Base-by-base conservation (phyloP, 2,329 filamentous ascomycete genomes). In the Colletotrichum plurivorum region DNA sequence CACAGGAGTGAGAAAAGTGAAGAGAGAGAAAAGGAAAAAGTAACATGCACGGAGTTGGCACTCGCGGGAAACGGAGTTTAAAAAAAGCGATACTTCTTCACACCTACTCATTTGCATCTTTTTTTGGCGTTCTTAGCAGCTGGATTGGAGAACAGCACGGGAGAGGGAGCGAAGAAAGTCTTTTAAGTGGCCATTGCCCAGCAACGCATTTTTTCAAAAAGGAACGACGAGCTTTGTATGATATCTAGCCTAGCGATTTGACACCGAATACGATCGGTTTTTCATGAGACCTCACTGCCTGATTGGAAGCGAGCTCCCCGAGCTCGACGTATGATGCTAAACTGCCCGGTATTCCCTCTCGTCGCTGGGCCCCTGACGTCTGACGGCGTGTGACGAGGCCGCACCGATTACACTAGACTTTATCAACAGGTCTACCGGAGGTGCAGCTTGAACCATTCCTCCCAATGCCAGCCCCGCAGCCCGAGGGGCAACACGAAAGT, bases 151-250 rank as follows among this genome's bases (percentile, higher is more conserved):
- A n/a, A 61, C 31, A 27, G 49, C 62, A 67, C 60, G 56, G n/a
- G 49, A 45, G 54, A 49, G 15, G 54, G 22, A 25, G 31, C 31
- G 13, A 36, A 56, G 62, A 63, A 69, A 25, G 22, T 25, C n/a
- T 55, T 67, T 60, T 60, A 15, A 22, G 22, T 43, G 31, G 58
- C 48, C 20, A 36, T 27, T 18, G 20, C n/a, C 43, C 46, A 51
- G 49, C 51, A 55, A 39, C 18, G 62, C 54, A 66, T 55, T 45
- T 22, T 55, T 36, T 22, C 7, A 5, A 25, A 39, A 25, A 55
- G 54, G n/a, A 49, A 25, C 27, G 43, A 66, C 43, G 51, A 61
- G 27, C n/a, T 67, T 67, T 61, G 66, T 65, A 67, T 52, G 45
- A 69, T 53, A 56, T 41, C 20, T 43, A 53, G 27, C 36, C 46